Base-by-base conservation (phyloP, 2,329 filamentous ascomycete species). In the Akanthomyces lecanii region DNA sequence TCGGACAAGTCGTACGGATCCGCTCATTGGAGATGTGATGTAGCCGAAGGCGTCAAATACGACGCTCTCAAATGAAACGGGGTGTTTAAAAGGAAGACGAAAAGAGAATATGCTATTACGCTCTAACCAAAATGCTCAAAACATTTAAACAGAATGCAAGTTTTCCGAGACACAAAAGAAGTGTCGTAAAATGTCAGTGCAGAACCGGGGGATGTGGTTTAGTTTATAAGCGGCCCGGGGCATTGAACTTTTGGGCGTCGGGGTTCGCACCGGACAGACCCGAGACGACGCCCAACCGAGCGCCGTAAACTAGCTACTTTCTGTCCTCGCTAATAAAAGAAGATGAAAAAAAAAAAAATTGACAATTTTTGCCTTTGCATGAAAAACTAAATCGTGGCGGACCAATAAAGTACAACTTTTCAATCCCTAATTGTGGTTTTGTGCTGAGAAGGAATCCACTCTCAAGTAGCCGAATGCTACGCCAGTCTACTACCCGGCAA, bases 381-480 rank as follows among this genome's bases (percentile, higher is more conserved):
- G 2, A 5, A 40, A 3, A 14, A 16, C 12, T 10, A 7, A 16
- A 3, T 4, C 38, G 14, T 38, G 33, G 33, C 4, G 23, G 12
- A 16, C 45, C 45, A 44, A 18, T 28, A 3, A 14, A 47, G n/a
- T 47, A 23, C 33, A 38, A 38, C 3, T 8, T 11, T 16, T 40
- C 38, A 4, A 12, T 40, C 14, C 33, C 8, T 4, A 40, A 40
- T 40, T 40, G 38, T 40, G 12, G 38, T 40, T 40, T 14, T 40
- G 12, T 16, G 38, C 33, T 10, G 33, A 11, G 1, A 11, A 4
- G 4, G 16, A 45, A 21, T 18, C 25, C 23, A 50, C 8, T 3
- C 8, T 16, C 52, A 44, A 55, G 52, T 55, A 55, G 52, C 52
- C 52, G 52, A 55, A 42, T 55, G 25, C 52, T 54, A 54, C 52